phyloP scores from a whole-genome alignment of 192 early-diverging fungal species.

The Backusella morwellensis region DNA sequence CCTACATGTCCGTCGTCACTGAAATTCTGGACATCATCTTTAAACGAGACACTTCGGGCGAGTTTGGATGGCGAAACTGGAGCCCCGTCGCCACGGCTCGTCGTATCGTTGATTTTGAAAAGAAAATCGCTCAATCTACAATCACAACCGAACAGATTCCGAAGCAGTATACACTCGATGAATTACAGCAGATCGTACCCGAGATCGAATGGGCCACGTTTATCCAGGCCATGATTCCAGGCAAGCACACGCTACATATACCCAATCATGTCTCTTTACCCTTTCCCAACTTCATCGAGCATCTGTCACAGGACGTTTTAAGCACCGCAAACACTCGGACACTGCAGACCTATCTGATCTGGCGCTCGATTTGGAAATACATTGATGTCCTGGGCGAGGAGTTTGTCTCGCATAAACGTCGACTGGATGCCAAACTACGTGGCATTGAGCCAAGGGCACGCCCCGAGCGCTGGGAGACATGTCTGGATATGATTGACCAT shows the following conservation, averaged over 20 bases:
- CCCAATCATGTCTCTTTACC: not conserved
- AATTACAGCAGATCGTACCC: not conserved
- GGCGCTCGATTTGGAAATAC: constrained; percentile 44
- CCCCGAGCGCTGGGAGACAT: constrained; percentile 44
- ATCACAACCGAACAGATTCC: not conserved
- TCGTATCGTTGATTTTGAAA: constrained; percentile 63
- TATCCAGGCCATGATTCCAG: constrained; percentile 2
- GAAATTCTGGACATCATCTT: constrained; percentile 44
- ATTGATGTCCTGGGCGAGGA: constrained; percentile 35
- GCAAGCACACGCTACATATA: not conserved
- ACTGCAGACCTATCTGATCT: constrained; percentile 50
- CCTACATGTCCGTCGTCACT: constrained; percentile 44
- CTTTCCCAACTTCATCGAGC: not conserved
- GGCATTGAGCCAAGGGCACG: constrained; percentile 45
- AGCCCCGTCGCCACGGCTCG: constrained; percentile 38
- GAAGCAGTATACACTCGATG: not conserved
- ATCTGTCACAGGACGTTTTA: constrained; percentile 24
- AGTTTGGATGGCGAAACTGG: constrained; percentile 21
- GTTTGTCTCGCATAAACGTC: constrained; percentile 32
- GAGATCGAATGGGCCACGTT: constrained; percentile 4
- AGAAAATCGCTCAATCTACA: constrained; percentile 39
- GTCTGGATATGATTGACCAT: constrained; percentile 25
- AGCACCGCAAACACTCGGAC: constrained; percentile 33
- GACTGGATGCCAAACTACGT: constrained; percentile 32
- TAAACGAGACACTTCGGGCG: not conserved